These are phyloP conservation scores for Leccinum huronense DNA, from an alignment of 1,284 basidiomycete genomes.

Conservation along the genomic window DNA sequence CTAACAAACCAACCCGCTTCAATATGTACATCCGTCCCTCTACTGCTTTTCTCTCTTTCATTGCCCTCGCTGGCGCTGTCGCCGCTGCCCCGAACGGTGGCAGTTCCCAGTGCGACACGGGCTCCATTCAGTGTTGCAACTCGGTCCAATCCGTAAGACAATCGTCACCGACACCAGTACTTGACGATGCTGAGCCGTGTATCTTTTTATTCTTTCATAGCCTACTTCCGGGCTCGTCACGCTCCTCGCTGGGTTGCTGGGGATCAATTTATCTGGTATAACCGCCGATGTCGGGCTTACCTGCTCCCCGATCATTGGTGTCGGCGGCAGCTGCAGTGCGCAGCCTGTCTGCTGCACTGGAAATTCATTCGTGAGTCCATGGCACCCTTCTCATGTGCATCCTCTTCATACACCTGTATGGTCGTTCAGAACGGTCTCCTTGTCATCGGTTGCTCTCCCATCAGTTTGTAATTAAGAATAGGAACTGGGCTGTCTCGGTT, in stretches of 20 bases:
- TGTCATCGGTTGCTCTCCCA: conserved; percentile 14
- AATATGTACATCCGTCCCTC: conserved; percentile 18
- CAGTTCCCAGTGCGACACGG: conserved; percentile 16
- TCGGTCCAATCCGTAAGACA: conserved; percentile 4
- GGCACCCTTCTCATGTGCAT: neutral
- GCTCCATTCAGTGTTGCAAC: conserved; percentile 20
- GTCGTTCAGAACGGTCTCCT: conserved; percentile 6
- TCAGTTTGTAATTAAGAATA: conserved; percentile 7
- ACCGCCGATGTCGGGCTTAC: conserved; percentile 13
- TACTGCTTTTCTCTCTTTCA: conserved; percentile 11
- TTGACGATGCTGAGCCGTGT: neutral
- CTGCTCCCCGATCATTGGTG: conserved; percentile 15
- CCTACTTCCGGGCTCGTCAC: neutral
- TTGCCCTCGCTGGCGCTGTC: conserved; percentile 11
- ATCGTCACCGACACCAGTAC: neutral
- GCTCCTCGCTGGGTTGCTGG: neutral
- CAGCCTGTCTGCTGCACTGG: conserved; percentile 23
- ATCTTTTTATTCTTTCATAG: conserved; percentile 4
- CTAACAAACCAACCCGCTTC: neutral
- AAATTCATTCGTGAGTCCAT: conserved; percentile 17
- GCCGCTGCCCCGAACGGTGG: conserved; percentile 13
- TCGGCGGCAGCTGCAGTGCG: conserved; percentile 7
- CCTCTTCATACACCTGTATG: neutral
- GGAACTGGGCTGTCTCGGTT: neutral
- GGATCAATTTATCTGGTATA: neutral